phyloP scores from a whole-genome alignment of 2,329 filamentous ascomycete genomes.

The Claviceps humidiphila region DNA sequence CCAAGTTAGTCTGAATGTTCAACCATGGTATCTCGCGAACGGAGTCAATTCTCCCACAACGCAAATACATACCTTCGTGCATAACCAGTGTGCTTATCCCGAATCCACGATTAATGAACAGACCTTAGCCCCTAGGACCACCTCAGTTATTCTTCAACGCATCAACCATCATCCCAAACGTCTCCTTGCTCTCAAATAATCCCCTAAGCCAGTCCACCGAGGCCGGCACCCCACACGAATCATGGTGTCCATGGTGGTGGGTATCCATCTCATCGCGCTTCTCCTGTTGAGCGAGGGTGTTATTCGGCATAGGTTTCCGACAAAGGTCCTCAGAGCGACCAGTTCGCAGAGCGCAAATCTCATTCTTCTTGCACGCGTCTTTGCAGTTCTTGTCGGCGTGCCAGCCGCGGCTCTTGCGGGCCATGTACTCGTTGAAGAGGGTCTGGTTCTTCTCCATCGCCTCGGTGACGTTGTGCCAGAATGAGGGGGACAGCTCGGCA shows the following conservation, averaged over 20 bases:
- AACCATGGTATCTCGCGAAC: no score
- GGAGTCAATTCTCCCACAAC: no score
- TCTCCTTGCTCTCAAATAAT: conserved; percentile 11
- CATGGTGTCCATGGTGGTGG: conserved; percentile 8
- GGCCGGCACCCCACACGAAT: conserved; percentile 17
- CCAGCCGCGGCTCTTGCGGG: conserved; percentile 33
- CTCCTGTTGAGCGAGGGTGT: conserved; percentile 12
- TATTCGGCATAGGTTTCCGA: conserved; percentile 19
- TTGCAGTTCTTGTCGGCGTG: conserved; percentile 22
- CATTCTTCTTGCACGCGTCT: conserved; percentile 25
- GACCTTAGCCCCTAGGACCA: no score
- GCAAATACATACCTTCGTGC: no score
- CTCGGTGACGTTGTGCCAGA: conserved; percentile 44
- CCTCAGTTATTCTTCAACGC: no score
- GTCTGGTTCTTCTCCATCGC: conserved; percentile 28
- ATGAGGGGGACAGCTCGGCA: conserved; percentile 37
- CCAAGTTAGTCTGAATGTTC: no score
- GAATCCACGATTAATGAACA: no score
- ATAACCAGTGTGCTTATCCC: no score
- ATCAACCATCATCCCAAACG: not conserved
- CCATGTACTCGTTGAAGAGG: conserved; percentile 32
- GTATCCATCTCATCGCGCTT: conserved; percentile 12
- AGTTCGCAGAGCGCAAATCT: conserved; percentile 38
- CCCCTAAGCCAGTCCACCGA: conserved; percentile 12
- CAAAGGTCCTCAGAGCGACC: conserved; percentile 39